Evolutionary conservation across 306 rosid genomes (phyloP).

Genomic region (Begonia masoniana): DNA sequence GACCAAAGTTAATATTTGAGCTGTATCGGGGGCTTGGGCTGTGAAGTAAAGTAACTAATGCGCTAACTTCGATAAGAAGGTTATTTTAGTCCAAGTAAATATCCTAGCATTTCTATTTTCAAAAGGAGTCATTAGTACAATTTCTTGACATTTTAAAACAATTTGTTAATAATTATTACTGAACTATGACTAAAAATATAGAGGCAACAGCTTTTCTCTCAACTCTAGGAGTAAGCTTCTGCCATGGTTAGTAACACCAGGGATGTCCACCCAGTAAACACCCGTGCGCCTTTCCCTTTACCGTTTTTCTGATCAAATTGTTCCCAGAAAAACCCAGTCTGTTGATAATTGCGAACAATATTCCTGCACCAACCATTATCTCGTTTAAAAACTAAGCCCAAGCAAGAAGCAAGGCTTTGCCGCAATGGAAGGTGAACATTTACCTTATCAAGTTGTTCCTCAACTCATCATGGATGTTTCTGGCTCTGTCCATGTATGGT

Average conservation of each 20-base stretch:
- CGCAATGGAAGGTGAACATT: background rate
- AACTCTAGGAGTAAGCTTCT: slow-evolving; percentile 44
- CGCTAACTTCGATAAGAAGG: no score
- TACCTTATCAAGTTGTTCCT: slow-evolving; percentile 78
- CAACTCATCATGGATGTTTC: slow-evolving; percentile 42
- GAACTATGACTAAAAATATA: no score
- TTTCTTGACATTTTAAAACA: no score
- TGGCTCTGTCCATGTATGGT: slow-evolving; percentile 63
- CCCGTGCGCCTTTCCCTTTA: slow-evolving; percentile 77
- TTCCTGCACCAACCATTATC: slow-evolving; percentile 24
- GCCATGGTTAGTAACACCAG: slow-evolving; percentile 77
- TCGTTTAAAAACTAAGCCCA: no score
- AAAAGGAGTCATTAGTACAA: no score
- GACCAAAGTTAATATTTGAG: no score
- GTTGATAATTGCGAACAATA: slow-evolving; percentile 50
- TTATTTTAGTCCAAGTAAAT: no score
- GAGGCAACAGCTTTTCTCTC: background rate
- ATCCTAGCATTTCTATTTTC: no score
- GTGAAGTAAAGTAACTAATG: no score
- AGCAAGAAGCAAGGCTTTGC: no score
- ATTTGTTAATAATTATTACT: no score
- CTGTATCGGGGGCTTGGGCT: no score
- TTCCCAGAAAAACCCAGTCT: slow-evolving; percentile 79
- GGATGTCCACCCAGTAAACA: slow-evolving; percentile 91
- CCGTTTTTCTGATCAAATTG: slow-evolving; percentile 78